Evolutionary conservation across 768 basidiomycete species (phyloP).

Genomic region (Strobilomyces dryophilus): DNA sequence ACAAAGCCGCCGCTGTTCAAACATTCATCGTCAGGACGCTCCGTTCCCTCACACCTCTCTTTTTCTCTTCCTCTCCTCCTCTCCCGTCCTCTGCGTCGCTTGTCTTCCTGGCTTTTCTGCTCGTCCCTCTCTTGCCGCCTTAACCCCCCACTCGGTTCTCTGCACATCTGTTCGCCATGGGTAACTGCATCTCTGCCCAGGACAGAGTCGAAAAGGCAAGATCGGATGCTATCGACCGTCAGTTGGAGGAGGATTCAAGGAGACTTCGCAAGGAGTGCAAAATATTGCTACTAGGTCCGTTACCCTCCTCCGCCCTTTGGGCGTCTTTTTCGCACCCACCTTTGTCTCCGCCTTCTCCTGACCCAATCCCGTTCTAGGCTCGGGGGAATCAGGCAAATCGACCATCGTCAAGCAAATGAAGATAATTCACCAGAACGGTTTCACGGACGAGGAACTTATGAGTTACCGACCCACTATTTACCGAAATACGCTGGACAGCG

Average conservation of each 20-base stretch:
- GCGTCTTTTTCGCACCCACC: slow-evolving; percentile 8
- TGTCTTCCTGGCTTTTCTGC: neutral
- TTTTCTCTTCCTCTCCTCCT: neutral
- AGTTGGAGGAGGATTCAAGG: slow-evolving; percentile 81
- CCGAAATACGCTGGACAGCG: slow-evolving; percentile 85
- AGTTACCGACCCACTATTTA: slow-evolving; percentile 77
- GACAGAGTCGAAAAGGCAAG: slow-evolving; percentile 57
- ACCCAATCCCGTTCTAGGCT: slow-evolving; percentile 48
- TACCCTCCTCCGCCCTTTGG: neutral
- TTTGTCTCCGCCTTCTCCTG: neutral
- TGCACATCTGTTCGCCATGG: slow-evolving; percentile 40
- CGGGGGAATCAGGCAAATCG: slow-evolving; percentile 91
- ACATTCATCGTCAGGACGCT: slow-evolving; percentile 7
- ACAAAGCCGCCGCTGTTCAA: slow-evolving; percentile 17
- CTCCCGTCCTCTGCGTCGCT: neutral
- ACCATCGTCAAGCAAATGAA: slow-evolving; percentile 99
- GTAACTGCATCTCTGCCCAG: slow-evolving; percentile 57
- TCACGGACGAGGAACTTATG: slow-evolving; percentile 70
- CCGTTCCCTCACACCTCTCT: slow-evolving; percentile 6
- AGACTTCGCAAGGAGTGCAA: slow-evolving; percentile 87
- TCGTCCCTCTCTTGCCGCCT: neutral
- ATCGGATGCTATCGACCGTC: slow-evolving; percentile 75
- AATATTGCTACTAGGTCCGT: slow-evolving; percentile 85
- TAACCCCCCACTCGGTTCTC: neutral
- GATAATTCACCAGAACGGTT: slow-evolving; percentile 94